phyloP scores from a whole-genome alignment of 1,139 yeast genomes.

The Candida neerlandica region DNA sequence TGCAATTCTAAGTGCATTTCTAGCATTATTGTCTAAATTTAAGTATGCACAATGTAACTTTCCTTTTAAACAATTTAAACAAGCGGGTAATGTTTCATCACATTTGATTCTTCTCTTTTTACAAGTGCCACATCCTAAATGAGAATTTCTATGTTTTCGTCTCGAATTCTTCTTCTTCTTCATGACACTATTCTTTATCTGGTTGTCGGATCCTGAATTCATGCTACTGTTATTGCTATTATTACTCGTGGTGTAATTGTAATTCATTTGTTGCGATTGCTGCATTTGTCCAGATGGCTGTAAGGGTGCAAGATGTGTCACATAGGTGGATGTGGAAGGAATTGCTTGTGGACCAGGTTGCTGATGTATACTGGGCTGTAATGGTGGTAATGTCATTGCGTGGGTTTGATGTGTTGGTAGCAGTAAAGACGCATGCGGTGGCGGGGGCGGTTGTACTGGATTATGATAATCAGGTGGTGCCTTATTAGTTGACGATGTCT shows the following conservation, averaged over 20 bases:
- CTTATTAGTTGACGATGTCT: conserved; percentile 13
- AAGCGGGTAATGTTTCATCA: conserved; percentile 64
- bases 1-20: conserved; percentile 54
- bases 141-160: conserved; percentile 65
- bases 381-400: conserved; percentile 2
- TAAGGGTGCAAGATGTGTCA: not conserved
- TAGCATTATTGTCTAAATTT: conserved; percentile 51
- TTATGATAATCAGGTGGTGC: not conserved
- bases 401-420: conserved; percentile 6
- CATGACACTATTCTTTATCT: conserved; percentile 12
- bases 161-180: conserved; percentile 50
- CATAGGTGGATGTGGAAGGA: not conserved
- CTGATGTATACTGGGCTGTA: not conserved
- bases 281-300: conserved; percentile 1
- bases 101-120: conserved; percentile 68
- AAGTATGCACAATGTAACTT: conserved; percentile 58
- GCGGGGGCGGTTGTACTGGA: conserved; percentile 3
- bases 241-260: conserved; percentile 2
- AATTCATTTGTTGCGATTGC: conserved; percentile 6
- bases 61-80: conserved; percentile 63
- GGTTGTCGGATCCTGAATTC: conserved; percentile 9
- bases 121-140: conserved; percentile 66
- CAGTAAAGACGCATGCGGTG: not conserved
- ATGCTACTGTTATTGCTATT: not conserved
- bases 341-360: not conserved